Conservation (phyloP, 1,284 basidiomycete species). For the Fomitopsis schrenkii region DNA sequence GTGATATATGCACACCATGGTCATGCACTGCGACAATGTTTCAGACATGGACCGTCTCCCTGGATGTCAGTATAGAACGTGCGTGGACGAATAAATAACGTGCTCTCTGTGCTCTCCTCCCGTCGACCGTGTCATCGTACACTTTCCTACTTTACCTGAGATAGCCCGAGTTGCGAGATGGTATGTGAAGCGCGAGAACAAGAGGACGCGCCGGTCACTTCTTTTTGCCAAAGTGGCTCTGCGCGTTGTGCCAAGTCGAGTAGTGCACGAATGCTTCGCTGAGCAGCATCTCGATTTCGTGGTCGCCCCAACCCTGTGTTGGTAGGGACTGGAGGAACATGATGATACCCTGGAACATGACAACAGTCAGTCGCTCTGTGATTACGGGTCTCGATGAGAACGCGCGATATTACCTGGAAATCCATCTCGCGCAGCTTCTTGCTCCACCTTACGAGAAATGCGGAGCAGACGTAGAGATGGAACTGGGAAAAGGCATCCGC, state of each 20-base stretch:
- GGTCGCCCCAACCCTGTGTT: constrained; percentile 92
- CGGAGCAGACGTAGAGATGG: constrained; percentile 94
- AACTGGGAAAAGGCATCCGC: constrained; percentile 96
- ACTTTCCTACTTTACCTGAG: background rate
- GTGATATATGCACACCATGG: background rate
- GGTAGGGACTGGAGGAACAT: constrained; percentile 98
- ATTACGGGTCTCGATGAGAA: constrained; percentile 5
- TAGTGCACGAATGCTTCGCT: constrained; percentile 96
- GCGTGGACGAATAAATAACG: constrained; percentile 2
- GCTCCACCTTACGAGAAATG: constrained; percentile 91
- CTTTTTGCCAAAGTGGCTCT: constrained; percentile 73
- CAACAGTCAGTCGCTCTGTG: background rate
- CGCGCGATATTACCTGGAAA: constrained; percentile 70
- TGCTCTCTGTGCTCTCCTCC: background rate
- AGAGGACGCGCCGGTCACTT: constrained; percentile 10
- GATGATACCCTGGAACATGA: constrained; percentile 80
- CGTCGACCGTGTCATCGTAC: constrained; percentile 1
- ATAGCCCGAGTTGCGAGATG: background rate
- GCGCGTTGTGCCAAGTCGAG: constrained; percentile 91
- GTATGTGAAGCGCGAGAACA: background rate
- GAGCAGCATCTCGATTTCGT: constrained; percentile 92
- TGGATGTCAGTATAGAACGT: constrained; percentile 3
- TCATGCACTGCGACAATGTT: background rate
- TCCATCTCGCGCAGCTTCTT: constrained; percentile 91
- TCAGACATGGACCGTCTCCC: background rate